Conservation (phyloP, 768 basidiomycete species). For the Hericium alpestre region DNA sequence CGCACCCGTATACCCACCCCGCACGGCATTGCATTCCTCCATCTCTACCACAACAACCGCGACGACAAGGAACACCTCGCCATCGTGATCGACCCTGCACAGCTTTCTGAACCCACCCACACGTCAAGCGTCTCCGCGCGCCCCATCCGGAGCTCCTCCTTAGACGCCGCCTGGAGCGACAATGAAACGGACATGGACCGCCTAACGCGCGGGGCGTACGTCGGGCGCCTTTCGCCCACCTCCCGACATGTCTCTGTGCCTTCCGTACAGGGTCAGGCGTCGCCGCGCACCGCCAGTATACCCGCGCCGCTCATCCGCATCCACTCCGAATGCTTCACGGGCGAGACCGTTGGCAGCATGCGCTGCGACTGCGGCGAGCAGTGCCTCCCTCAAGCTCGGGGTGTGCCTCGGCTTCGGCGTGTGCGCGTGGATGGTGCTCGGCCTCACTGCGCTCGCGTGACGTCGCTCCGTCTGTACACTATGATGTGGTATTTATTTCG, state of each 20-base stretch:
- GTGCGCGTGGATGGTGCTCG: neutral
- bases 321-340: conserved; percentile 98
- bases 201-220: conserved; percentile 86
- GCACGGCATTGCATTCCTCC: conserved; percentile 86
- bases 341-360: conserved; percentile 96
- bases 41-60: conserved; percentile 87
- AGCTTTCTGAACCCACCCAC: conserved; percentile 40
- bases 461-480: neutral
- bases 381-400: neutral
- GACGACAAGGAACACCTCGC: conserved; percentile 95
- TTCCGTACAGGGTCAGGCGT: conserved; percentile 8
- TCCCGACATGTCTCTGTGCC: conserved; percentile 28
- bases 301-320: conserved; percentile 84
- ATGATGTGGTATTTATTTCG: too few species aligned
- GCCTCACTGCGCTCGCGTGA: neutral
- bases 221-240: conserved; percentile 64
- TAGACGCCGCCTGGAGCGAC: conserved; percentile 78
- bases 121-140: conserved; percentile 25
- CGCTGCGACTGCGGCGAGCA: conserved; percentile 69
- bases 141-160: conserved; percentile 63
- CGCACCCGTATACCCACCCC: conserved; percentile 96
- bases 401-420: neutral
- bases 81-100: conserved; percentile 85
- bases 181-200: conserved; percentile 90
- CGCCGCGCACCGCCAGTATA: conserved; percentile 18